Percentiles rank a stretch among this genome's conserved stretches.
Evolutionary conservation across 805 yeast genomes (phyloP).

Genomic region (Ogataea glucozyma): DNA sequence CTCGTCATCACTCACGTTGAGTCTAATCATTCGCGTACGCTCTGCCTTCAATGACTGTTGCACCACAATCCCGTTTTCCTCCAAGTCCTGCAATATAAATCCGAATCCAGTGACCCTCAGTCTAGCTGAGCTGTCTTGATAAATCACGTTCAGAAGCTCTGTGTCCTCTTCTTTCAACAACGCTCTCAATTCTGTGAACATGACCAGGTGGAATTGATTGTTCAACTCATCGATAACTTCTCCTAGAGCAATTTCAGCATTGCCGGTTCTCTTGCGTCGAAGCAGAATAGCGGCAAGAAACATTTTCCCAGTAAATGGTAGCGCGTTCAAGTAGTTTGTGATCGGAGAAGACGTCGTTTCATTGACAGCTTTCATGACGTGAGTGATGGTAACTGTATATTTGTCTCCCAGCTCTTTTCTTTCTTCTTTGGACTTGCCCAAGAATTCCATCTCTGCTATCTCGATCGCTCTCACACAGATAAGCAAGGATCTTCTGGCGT

Average conservation of each 20-base stretch:
- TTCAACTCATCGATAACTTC: constrained; percentile 78
- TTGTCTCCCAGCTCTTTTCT: constrained; percentile 35
- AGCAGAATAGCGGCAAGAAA: constrained; percentile 68
- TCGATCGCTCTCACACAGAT: constrained; percentile 89
- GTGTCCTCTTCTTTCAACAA: constrained; percentile 25
- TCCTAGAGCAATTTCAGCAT: constrained; percentile 70
- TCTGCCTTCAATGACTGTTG: constrained; percentile 71
- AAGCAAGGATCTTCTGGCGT: constrained; percentile 88
- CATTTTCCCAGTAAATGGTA: constrained; percentile 71
- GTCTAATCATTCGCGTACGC: constrained; percentile 59
- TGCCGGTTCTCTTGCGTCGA: constrained; percentile 63
- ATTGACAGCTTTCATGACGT: constrained; percentile 75
- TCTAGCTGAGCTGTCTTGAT: constrained; percentile 26
- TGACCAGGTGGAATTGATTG: constrained; percentile 32
- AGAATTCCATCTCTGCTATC: constrained; percentile 69
- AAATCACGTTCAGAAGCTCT: constrained; percentile 29
- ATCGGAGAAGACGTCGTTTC: constrained; percentile 79
- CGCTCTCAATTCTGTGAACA: constrained; percentile 34
- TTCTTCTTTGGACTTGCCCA: constrained; percentile 34
- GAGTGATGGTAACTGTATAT: constrained; percentile 65
- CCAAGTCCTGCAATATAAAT: constrained; percentile 63
- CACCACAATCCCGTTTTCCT: constrained; percentile 74
- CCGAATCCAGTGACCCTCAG: constrained; percentile 61
- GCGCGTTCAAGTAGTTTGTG: constrained; percentile 52
- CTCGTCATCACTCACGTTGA: constrained; percentile 73